phyloP scores from a whole-genome alignment of 2,329 filamentous ascomycete species.

The Botryotinia narcissicola region DNA sequence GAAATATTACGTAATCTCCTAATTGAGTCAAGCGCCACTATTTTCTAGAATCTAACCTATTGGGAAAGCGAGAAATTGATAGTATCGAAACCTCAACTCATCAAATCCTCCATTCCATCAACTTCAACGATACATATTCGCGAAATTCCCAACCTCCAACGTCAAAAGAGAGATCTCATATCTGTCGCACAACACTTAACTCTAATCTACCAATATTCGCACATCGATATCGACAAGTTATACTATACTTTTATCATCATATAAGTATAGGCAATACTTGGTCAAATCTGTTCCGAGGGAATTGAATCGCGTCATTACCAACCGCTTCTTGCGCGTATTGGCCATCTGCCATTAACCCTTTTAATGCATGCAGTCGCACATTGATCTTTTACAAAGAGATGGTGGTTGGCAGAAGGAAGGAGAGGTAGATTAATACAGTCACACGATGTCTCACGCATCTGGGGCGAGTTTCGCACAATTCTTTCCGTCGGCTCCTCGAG shows the following conservation, averaged over 20 bases:
- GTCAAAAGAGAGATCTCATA: slow-evolving; percentile 1
- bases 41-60: slow-evolving; percentile 11
- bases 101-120: slow-evolving; percentile 18
- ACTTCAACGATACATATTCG: slow-evolving; percentile 8
- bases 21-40: background rate
- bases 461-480: slow-evolving; percentile 81
- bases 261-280: background rate
- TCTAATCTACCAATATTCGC: slow-evolving; percentile 13
- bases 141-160: slow-evolving; percentile 18
- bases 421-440: slow-evolving; percentile 38
- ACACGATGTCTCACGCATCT: slow-evolving; percentile 75
- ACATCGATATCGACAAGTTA: slow-evolving; percentile 21
- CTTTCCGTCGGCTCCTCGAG: slow-evolving; percentile 70
- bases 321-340: slow-evolving; percentile 31
- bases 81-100: slow-evolving; percentile 12
- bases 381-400: slow-evolving; percentile 33
- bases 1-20: slow-evolving; percentile 6
- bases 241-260: slow-evolving; percentile 2
- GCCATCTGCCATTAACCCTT: slow-evolving; percentile 25
- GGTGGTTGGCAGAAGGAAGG: slow-evolving; percentile 36
- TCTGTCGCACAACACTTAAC: slow-evolving; percentile 15
- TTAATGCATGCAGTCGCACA: slow-evolving; percentile 34
- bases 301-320: slow-evolving; percentile 25
- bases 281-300: slow-evolving; percentile 15
- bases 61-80: slow-evolving; percentile 18